Evolutionary conservation across 2,329 filamentous ascomycete species (phyloP), one percentile per base, ranked within the genome.

Genomic region (Colletotrichum paranaense): DNA sequence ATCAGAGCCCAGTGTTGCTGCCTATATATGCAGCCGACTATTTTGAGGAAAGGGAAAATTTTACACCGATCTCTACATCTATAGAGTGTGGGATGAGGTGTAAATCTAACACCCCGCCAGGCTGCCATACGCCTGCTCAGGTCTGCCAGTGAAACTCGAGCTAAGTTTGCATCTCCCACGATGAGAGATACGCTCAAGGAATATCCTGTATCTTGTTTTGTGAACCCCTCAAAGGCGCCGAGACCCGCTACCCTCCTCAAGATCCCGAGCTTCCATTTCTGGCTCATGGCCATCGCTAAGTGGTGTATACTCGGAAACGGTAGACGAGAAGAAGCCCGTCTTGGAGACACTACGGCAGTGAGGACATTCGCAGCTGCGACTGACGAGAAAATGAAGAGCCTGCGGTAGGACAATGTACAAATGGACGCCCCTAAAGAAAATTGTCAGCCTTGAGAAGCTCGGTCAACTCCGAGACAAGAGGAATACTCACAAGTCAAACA

Each of bases 331-430:
- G 24, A 26, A 49, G 28, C 46, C 56, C 8, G 59, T 26, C 49
- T 67, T 71, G 49, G 46, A 24, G n/a, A 62, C 68, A 30, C 12
- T 42, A 1, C 58, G 67, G 62, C 67, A 73, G 67, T 73, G 71
- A 2, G 71, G 56, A 28, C 71, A 73, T 35, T 52, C 62, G 30
- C 71, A 73, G 35, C 42, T 66, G 8, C 60, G 62, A 5, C 49
- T 58, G 28, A 59, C 12, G 16, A 73, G 16, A 3, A 70, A 9
- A n/a, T 71, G 71, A 14, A 49, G 19, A 5, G 68, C 22, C 28
- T 73, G 67, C 8, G 66, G 55, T 64, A 86, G 85, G 12, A 84
- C 87, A 72, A 75, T 38, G 28, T 52, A 70, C 8, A 66, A 1
- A 35, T 75, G 73, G 22, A 75, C 65, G 24, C 59, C 71, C 8